A percentile compares a stretch with the other conserved stretches of the same genome.
Evolutionary conservation across 441 rosid species (phyloP).

Genomic region (Erodium moschatum): DNA sequence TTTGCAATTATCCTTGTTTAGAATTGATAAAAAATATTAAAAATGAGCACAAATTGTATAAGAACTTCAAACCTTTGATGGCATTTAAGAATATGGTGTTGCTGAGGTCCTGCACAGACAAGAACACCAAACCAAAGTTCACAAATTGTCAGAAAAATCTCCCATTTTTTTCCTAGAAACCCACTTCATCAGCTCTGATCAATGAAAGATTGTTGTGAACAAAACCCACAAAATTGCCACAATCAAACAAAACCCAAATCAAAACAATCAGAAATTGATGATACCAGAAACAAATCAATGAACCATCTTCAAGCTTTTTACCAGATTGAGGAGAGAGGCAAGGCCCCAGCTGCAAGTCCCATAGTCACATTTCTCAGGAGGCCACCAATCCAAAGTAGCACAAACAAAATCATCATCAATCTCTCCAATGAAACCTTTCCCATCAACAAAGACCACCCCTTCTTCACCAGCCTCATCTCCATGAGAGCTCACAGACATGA

Average conservation of each 20-base stretch:
- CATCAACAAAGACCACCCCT: constrained; percentile 39
- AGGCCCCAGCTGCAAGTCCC: constrained; percentile 83
- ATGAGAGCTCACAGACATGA: constrained; percentile 23
- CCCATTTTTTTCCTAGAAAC: neutral
- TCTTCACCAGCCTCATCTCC: constrained; percentile 27
- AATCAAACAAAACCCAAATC: neutral
- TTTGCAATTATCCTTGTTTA: no score
- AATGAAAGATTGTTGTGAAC: neutral
- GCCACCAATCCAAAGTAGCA: constrained; percentile 98
- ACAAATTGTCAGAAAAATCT: neutral
- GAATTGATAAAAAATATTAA: neutral
- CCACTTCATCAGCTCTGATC: neutral
- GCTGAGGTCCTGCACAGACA: constrained; percentile 52
- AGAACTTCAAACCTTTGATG: constrained; percentile 43
- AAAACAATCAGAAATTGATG: neutral
- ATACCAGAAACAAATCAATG: neutral
- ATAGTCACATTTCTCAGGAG: constrained; percentile 96
- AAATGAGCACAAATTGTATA: neutral
- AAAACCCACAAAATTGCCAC: neutral
- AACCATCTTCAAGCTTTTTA: constrained; percentile 10
- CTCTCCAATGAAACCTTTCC: constrained; percentile 49
- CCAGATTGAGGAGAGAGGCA: constrained; percentile 88
- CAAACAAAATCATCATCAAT: constrained; percentile 80
- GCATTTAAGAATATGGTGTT: constrained; percentile 60
- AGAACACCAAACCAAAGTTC: neutral